These are phyloP conservation scores for Bassia scoparia DNA, from an alignment of 148 eudicot genomes.

Conservation along the genomic window DNA sequence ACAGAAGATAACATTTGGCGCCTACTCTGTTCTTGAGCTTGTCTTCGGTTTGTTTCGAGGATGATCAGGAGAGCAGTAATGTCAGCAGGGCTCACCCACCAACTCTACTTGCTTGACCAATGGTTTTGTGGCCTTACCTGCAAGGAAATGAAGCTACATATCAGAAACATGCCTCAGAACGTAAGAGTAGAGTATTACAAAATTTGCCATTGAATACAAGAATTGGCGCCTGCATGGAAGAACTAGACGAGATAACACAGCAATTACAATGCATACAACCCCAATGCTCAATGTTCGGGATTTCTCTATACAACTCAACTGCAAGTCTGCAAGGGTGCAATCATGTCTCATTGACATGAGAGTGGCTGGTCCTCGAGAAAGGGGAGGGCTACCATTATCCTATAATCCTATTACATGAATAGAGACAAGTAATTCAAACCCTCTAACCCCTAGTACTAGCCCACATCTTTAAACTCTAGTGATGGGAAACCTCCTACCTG, in stretches of 20 bases:
- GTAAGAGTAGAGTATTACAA: neutral
- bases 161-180: conserved; percentile 11
- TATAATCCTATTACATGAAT: no score
- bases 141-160: conserved; percentile 2
- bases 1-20: conserved; percentile 42
- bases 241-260: neutral
- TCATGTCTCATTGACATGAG: neutral
- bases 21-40: conserved; percentile 45
- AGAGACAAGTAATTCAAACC: no score
- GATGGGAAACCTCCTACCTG: neutral
- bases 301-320: neutral
- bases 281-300: neutral
- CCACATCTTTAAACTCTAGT: neutral
- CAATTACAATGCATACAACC: neutral
- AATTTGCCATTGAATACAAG: neutral
- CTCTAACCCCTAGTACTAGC: neutral
- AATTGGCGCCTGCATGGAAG: neutral
- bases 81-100: conserved; percentile 99
- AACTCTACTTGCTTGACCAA: conserved; percentile 95
- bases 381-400: neutral
- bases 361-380: neutral
- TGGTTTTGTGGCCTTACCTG: conserved; percentile 94
- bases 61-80: conserved; percentile 81
- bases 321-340: no score
- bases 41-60: conserved; percentile 73